Conservation (phyloP, 345 rosid genomes). For the Reutealis trisperma region DNA sequence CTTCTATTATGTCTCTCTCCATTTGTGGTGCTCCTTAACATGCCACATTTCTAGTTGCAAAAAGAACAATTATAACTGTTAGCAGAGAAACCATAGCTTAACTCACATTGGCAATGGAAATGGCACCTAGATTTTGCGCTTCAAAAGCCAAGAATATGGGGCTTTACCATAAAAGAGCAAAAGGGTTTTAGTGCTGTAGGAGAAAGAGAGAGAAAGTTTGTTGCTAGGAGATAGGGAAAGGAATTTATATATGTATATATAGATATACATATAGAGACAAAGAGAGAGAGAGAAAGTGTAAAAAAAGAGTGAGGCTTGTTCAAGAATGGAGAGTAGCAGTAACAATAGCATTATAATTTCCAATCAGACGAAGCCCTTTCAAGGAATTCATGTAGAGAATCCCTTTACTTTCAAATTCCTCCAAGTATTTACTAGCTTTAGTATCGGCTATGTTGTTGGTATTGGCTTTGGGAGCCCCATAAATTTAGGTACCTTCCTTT, state of each 20-base stretch:
- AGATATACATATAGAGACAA: neutral
- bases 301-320: neutral
- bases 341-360: constrained; percentile 30
- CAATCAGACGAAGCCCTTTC: constrained; percentile 45
- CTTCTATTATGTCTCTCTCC: too few species aligned
- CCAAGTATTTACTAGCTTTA: constrained; percentile 95
- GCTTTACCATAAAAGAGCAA: neutral
- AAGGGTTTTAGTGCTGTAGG: neutral
- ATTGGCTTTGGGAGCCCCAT: constrained; percentile 82
- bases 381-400: constrained; percentile 60
- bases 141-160: neutral
- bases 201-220: neutral
- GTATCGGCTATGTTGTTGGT: constrained; percentile 91
- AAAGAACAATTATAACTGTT: too few species aligned
- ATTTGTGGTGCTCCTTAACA: neutral
- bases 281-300: neutral
- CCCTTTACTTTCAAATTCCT: constrained; percentile 83
- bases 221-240: constrained; percentile 9
- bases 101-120: neutral
- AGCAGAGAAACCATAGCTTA: neutral
- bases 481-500: constrained; percentile 56
- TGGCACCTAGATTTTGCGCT: neutral
- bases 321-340: constrained; percentile 13
- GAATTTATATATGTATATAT: neutral
- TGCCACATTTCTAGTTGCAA: constrained; percentile 9